phyloP scores from a whole-genome alignment of 2,329 filamentous ascomycete species.

The Lasiodiplodia citricola region DNA sequence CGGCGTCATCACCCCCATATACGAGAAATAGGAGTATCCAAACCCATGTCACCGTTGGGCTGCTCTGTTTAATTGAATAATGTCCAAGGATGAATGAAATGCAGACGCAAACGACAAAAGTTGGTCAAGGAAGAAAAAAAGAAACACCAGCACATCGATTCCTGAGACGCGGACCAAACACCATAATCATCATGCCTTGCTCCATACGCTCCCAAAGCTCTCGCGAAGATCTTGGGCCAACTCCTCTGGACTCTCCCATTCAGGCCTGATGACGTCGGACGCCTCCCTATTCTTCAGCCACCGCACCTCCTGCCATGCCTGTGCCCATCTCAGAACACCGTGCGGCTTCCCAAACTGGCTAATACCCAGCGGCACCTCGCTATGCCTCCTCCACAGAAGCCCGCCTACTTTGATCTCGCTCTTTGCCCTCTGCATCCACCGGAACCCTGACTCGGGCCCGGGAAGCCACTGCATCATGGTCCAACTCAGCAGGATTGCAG shows the following conservation, averaged over 20 bases:
- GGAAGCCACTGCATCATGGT: conserved; percentile 70
- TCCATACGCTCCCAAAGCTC: conserved; percentile 38
- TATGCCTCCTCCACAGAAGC: neutral
- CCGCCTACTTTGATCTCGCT: conserved; percentile 17
- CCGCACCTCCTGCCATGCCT: conserved; percentile 42
- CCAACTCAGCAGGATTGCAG: conserved; percentile 57
- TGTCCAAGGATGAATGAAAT: neutral
- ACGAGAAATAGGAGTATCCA: neutral
- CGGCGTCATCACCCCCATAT: neutral
- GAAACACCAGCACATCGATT: neutral
- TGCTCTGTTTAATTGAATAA: neutral
- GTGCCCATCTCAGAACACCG: conserved; percentile 44
- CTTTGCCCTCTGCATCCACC: conserved; percentile 49
- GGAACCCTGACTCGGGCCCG: conserved; percentile 65
- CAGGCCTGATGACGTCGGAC: conserved; percentile 37
- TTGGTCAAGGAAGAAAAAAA: neutral
- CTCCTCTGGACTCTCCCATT: conserved; percentile 48
- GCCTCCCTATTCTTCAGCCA: conserved; percentile 46
- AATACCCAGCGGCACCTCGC: conserved; percentile 46
- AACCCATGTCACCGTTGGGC: neutral
- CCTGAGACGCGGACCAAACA: neutral
- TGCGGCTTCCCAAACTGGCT: conserved; percentile 40
- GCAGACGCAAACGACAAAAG: neutral
- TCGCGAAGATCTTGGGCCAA: conserved; percentile 50
- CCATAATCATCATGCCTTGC: neutral